Base-by-base conservation (phyloP, 2,329 filamentous ascomycete species). In the Claviceps spartinae region DNA sequence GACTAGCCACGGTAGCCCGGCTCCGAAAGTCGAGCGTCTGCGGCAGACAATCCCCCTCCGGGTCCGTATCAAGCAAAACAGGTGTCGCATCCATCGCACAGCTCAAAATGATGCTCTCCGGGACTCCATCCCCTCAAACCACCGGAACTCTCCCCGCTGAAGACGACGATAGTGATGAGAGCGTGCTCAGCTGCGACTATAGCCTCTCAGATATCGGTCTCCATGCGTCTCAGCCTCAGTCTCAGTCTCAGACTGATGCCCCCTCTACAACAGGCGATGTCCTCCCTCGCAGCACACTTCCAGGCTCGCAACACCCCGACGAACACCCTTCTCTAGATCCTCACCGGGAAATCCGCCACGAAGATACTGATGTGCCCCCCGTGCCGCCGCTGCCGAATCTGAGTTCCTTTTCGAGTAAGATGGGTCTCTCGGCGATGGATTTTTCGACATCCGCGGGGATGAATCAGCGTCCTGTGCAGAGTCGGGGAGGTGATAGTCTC, bases 101-200 rank as follows among this genome's bases (percentile, higher is more conserved):
- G 61, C 70, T 84, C 50, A 84, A 78, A 69, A 76, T 74, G 63
- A 76, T 81, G 18, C 66, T 84, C 16, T 74, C 74, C 0, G 80
- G 79, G 37, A 74, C 77, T 43, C 58, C 60, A 11, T 62, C 66
- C 4, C 63, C 67, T 9, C 70, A 70, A 43, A 68, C 67, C 14
- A 68, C 68, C 2, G 64, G 66, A 9, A 56, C 61, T 30, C 8
- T 30, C 4, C 57, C 57, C 4, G 69, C 66, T 34, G 63, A 64
- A n/a, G 70, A 72, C 20, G 73, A 76, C 49, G 78, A 77, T 54
- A 76, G 72, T 51, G 81, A 74, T 60, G 84, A 88, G 51, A 86
- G 82, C 64, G 78, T 88, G 72, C 76, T 84, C 56, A 86, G 82
- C 68, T 85, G 82, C 56, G 83, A 86, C 52, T 75, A 79, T 57